Evolutionary conservation across 805 yeast genomes (phyloP).

Genomic region (Myxozyma melibiosi): DNA sequence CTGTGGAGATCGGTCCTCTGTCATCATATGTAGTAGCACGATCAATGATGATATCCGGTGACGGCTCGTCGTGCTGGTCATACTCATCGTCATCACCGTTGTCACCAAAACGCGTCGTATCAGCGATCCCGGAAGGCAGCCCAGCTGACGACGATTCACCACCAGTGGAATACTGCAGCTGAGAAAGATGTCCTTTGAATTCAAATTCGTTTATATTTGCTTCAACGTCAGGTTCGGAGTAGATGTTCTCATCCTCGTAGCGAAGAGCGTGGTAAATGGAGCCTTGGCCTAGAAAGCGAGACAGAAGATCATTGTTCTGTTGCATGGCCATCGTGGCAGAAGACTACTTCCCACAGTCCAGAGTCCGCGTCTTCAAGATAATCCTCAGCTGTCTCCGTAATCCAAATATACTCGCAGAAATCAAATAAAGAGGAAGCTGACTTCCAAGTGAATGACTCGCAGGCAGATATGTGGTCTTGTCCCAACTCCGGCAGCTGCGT

Average conservation of each 20-base stretch:
- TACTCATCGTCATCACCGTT: constrained; percentile 6
- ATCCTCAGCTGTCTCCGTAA: no score
- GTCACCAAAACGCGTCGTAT: not conserved
- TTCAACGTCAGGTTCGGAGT: constrained; percentile 26
- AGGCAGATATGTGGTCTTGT: no score
- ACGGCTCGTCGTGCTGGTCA: constrained; percentile 13
- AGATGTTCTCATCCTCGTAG: constrained; percentile 24
- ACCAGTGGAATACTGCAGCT: constrained; percentile 8
- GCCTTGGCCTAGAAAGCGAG: constrained; percentile 33
- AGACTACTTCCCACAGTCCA: no score
- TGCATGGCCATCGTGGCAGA: constrained; percentile 1
- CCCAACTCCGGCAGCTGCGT: no score
- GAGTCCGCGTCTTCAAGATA: no score
- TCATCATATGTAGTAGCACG: not conserved
- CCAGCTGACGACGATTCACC: constrained; percentile 28
- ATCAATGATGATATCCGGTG: constrained; percentile 9
- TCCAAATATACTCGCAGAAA: no score
- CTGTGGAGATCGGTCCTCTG: not conserved
- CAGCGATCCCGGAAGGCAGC: constrained; percentile 20
- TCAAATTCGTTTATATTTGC: constrained; percentile 25
- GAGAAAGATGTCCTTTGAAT: not conserved
- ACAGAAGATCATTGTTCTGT: constrained; percentile 21
- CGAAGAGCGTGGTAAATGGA: constrained; percentile 34
- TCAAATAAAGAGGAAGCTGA: no score
- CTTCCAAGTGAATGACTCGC: no score